These are phyloP conservation scores for Rhytidiadelphus loreus DNA, from an alignment of 225 moss, liverwort and hornwort species.

Conservation along the genomic window DNA sequence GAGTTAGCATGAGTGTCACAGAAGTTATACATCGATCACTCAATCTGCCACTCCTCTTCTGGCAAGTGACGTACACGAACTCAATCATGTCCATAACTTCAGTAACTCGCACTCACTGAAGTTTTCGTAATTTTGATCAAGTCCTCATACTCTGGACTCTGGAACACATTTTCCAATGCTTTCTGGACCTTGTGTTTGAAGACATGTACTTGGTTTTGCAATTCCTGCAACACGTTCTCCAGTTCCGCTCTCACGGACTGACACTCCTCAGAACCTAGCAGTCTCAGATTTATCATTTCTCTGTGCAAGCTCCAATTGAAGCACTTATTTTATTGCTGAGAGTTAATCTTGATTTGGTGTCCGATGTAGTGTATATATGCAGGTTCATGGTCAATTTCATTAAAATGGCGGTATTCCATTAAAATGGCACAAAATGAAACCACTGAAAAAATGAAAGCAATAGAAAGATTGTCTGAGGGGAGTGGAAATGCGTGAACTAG, in stretches of 20 bases:
- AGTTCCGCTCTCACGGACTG: neutral
- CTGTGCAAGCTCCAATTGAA: neutral
- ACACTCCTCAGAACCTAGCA: neutral
- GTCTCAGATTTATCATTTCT: neutral
- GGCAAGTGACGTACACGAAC: neutral
- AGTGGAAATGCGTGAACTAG: too few relatives aligned
- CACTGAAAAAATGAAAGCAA: too few relatives aligned
- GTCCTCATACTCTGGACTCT: neutral
- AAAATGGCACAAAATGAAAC: too few relatives aligned
- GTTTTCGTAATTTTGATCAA: neutral
- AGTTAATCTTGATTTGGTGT: neutral
- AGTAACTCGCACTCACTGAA: neutral
- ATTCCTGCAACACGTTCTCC: neutral
- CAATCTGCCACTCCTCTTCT: neutral
- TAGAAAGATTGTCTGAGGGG: too few relatives aligned
- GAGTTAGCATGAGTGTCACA: neutral
- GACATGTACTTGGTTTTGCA: neutral
- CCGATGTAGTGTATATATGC: too few relatives aligned
- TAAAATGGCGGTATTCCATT: too few relatives aligned
- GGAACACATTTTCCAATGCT: neutral
- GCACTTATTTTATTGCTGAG: neutral
- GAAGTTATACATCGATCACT: neutral
- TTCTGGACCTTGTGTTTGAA: neutral
- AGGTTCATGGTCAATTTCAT: too few relatives aligned
- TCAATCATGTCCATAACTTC: neutral